phyloP scores from a whole-genome alignment of 2,329 filamentous ascomycete genomes.

The Colletotrichum gloeosporioides region DNA sequence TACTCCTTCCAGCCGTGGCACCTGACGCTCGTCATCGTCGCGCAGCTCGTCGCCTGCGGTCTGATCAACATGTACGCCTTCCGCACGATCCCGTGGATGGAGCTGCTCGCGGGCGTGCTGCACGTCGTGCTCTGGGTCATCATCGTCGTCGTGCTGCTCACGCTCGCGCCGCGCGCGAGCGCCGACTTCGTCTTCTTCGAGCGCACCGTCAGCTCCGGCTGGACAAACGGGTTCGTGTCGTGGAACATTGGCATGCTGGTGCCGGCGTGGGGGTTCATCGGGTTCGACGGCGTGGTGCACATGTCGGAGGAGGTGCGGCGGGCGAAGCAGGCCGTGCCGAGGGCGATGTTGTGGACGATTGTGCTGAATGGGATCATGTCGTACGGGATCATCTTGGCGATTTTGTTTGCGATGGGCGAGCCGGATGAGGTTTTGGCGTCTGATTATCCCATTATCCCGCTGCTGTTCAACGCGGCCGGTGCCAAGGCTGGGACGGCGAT shows the following conservation, averaged over 20 bases:
- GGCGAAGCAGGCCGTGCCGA: constrained; percentile 18
- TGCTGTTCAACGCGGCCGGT: constrained; percentile 11
- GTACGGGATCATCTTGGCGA: constrained; percentile 15
- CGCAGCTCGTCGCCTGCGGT: constrained; percentile 10
- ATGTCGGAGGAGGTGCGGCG: constrained; percentile 23
- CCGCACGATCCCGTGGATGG: constrained; percentile 19
- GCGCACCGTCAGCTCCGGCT: constrained; percentile 14
- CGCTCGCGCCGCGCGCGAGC: constrained; percentile 9
- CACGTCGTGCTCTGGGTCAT: constrained; percentile 16
- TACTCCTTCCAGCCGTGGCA: constrained; percentile 19
- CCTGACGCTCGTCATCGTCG: constrained; percentile 16
- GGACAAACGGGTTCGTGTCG: constrained; percentile 18
- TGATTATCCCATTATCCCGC: constrained; percentile 15
- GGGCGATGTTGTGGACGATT: constrained; percentile 22
- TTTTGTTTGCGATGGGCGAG: constrained; percentile 16
- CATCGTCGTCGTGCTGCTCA: constrained; percentile 9
- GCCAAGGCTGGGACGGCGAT: constrained; percentile 10
- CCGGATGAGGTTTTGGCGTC: constrained; percentile 9
- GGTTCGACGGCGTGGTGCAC: constrained; percentile 21
- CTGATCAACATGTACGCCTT: constrained; percentile 22
- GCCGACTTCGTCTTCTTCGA: constrained; percentile 18
- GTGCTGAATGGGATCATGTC: constrained; percentile 42
- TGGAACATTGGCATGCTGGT: constrained; percentile 23
- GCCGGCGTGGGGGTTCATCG: constrained; percentile 17
- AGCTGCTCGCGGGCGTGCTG: constrained; percentile 12